Evolutionary conservation across 495 filamentous ascomycete species (phyloP).

Genomic region (Penicillium pancosmium): DNA sequence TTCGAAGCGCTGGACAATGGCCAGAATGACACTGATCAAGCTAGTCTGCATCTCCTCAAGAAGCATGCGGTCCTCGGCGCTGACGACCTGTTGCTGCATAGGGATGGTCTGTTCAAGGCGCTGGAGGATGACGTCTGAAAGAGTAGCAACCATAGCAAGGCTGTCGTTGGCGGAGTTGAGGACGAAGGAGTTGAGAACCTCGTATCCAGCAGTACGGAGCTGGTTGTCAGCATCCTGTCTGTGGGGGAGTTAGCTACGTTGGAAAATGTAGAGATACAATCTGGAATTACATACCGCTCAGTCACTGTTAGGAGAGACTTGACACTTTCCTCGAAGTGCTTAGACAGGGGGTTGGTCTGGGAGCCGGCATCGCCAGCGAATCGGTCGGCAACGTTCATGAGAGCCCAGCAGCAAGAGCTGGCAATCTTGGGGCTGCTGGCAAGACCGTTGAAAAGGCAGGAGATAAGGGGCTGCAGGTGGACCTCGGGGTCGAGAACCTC

Average conservation of each 20-base stretch:
- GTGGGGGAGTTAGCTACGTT: conserved; percentile 10
- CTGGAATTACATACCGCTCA: conserved; percentile 56
- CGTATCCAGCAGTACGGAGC: conserved; percentile 97
- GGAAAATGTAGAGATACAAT: neutral
- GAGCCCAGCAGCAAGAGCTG: conserved; percentile 95
- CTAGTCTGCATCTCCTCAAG: conserved; percentile 98
- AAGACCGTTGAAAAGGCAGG: conserved; percentile 85
- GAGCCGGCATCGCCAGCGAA: conserved; percentile 83
- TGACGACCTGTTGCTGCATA: conserved; percentile 93
- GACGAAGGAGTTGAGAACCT: conserved; percentile 93
- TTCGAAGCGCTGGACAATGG: conserved; percentile 90
- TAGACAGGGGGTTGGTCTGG: conserved; percentile 79
- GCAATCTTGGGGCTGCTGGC: conserved; percentile 96
- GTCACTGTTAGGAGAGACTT: conserved; percentile 83
- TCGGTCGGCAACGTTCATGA: conserved; percentile 97
- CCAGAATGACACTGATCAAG: conserved; percentile 83
- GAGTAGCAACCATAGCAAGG: conserved; percentile 73
- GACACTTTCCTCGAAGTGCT: conserved; percentile 92
- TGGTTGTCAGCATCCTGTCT: conserved; percentile 81
- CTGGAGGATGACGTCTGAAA: conserved; percentile 83
- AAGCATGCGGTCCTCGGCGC: conserved; percentile 90
- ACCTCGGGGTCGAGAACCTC: conserved; percentile 81
- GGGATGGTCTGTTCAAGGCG: conserved; percentile 87
- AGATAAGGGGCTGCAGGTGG: conserved; percentile 81
- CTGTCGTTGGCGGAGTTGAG: conserved; percentile 86